These are phyloP conservation scores for Atkinsonella texensis DNA, from an alignment of 2,329 filamentous ascomycete species.

Conservation along the genomic window DNA sequence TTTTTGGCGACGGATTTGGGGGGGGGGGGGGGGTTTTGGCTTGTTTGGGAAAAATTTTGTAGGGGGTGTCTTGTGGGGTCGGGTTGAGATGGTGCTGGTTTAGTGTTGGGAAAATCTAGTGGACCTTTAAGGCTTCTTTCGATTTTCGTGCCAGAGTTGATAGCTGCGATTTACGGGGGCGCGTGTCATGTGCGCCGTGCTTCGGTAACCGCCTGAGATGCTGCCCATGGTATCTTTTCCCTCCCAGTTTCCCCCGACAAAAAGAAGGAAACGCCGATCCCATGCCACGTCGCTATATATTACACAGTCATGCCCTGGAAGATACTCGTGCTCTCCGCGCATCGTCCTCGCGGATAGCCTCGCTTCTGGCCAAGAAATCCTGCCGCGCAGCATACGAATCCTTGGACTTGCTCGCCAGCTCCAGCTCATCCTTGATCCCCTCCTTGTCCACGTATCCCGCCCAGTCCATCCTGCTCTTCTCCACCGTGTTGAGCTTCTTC, in stretches of 20 bases:
- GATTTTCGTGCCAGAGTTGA: no score
- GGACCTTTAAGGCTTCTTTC: no score
- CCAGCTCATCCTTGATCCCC: conserved; percentile 57
- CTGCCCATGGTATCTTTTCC: no score
- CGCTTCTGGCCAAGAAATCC: conserved; percentile 54
- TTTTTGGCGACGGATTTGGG: not conserved
- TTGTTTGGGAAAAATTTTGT: no score
- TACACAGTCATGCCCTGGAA: conserved; percentile 17
- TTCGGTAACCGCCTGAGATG: no score
- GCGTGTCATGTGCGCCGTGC: no score
- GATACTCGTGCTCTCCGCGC: conserved; percentile 40
- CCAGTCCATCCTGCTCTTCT: conserved; percentile 65
- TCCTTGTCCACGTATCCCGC: conserved; percentile 60
- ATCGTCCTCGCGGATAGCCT: conserved; percentile 49
- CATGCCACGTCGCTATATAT: not conserved
- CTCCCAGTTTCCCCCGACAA: no score
- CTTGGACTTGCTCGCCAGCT: conserved; percentile 52
- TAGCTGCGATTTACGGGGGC: no score
- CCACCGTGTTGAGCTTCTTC: conserved; percentile 57
- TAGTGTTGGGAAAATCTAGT: no score
- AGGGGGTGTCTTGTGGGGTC: no score
- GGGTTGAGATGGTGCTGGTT: not conserved
- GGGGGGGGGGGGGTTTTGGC: no score
- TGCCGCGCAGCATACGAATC: conserved; percentile 49
- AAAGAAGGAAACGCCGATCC: not conserved